Evolutionary conservation across 2,329 filamentous ascomycete species (phyloP).

Genomic region (Botrytis sinoallii): DNA sequence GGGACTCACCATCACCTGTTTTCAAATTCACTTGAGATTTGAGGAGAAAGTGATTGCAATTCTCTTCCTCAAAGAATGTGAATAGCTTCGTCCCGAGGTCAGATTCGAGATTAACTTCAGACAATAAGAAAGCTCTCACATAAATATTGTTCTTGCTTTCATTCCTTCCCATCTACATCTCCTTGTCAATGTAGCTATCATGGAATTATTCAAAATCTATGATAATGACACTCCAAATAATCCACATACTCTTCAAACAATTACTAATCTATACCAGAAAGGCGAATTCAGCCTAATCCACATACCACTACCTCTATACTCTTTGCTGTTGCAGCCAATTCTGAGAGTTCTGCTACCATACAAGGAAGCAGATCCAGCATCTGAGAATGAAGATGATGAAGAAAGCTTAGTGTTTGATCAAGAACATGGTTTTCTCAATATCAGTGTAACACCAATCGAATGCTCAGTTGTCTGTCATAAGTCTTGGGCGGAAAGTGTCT

Average conservation of each 20-base stretch:
- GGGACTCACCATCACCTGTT: neutral
- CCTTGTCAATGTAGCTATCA: neutral
- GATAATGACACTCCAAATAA: neutral
- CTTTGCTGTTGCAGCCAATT: constrained; percentile 79
- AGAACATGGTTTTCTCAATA: constrained; percentile 82
- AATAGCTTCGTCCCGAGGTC: neutral
- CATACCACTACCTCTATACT: constrained; percentile 76
- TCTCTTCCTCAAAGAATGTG: neutral
- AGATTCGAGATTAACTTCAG: constrained; percentile 7
- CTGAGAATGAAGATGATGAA: constrained; percentile 37
- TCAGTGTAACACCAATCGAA: constrained; percentile 88
- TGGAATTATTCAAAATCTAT: neutral
- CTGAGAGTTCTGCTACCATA: constrained; percentile 78
- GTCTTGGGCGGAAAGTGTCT: constrained; percentile 69
- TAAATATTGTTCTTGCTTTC: neutral
- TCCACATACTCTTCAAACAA: neutral
- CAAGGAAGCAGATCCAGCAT: constrained; percentile 34
- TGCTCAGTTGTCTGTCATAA: constrained; percentile 88
- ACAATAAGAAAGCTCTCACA: neutral
- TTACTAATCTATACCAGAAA: constrained; percentile 56
- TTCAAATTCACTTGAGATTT: neutral
- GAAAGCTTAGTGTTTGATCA: constrained; percentile 50
- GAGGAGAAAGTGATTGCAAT: neutral
- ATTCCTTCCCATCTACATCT: neutral
- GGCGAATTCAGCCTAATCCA: constrained; percentile 85